phyloP scores from a whole-genome alignment of 805 yeast genomes.

The Ogataea thermomethanolica region DNA sequence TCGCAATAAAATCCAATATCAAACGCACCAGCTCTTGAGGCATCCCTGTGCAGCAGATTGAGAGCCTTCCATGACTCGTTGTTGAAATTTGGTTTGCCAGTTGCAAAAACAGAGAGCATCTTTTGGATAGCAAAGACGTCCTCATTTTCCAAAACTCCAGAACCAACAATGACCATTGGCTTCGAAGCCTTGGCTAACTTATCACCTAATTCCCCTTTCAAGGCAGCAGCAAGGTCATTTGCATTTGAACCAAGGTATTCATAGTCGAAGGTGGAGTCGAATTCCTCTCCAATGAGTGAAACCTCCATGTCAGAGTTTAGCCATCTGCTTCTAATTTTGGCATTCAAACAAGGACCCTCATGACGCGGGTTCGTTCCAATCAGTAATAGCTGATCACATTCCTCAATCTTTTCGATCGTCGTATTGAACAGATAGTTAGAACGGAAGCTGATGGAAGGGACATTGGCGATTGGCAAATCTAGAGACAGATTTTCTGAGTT shows the following conservation, averaged over 20 bases:
- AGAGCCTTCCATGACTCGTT: conserved; percentile 79
- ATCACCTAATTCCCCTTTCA: conserved; percentile 66
- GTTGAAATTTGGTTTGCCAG: conserved; percentile 53
- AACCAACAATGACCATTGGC: conserved; percentile 79
- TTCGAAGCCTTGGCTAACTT: conserved; percentile 61
- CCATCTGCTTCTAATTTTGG: conserved; percentile 82
- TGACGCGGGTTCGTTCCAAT: conserved; percentile 87
- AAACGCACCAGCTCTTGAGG: conserved; percentile 82
- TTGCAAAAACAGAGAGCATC: conserved; percentile 57
- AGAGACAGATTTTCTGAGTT: conserved; percentile 80
- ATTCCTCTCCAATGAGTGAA: conserved; percentile 69
- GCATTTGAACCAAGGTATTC: conserved; percentile 61
- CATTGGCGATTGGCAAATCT: conserved; percentile 57
- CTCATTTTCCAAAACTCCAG: conserved; percentile 66
- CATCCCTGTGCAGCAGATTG: conserved; percentile 77
- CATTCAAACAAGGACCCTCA: conserved; percentile 85
- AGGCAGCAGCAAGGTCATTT: conserved; percentile 54
- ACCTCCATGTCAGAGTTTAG: conserved; percentile 60
- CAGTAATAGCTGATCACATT: conserved; percentile 75
- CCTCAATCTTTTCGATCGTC: conserved; percentile 72
- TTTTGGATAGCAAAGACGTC: conserved; percentile 63
- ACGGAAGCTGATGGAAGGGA: conserved; percentile 71
- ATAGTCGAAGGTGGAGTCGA: conserved; percentile 71
- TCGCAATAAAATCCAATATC: conserved; percentile 72
- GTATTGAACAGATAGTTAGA: conserved; percentile 80